phyloP scores from a whole-genome alignment of 768 basidiomycete genomes.

The Psilocybe tampanensis region DNA sequence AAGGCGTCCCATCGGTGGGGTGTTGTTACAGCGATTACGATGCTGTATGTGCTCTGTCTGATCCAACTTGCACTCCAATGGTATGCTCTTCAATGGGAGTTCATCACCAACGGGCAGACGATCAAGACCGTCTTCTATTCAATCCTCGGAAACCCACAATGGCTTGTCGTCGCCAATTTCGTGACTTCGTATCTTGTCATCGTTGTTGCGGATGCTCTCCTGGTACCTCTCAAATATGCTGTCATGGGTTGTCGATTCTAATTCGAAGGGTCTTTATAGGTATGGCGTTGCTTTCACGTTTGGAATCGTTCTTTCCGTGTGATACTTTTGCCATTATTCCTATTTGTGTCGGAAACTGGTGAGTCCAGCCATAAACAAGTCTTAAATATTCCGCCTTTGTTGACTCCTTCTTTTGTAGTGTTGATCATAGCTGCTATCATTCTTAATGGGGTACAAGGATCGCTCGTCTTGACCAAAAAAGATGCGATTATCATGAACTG shows the following conservation, averaged over 20 bases:
- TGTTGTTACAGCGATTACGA: conserved; percentile 4
- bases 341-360: conserved; percentile 1
- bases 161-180: not conserved
- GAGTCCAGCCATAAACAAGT: not conserved
- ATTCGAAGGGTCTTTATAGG: not conserved
- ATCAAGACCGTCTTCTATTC: conserved; percentile 3
- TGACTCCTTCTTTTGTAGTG: not conserved
- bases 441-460: not conserved
- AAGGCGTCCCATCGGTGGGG: not conserved
- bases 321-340: not conserved
- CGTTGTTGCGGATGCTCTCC: conserved; percentile 8
- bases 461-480: not conserved
- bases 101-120: conserved; percentile 8
- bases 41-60: conserved; percentile 7
- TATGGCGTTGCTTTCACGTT: conserved; percentile 6
- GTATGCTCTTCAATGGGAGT: conserved; percentile 9
- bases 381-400: too few relatives aligned
- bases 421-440: not conserved
- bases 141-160: not conserved
- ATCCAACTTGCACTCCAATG: conserved; percentile 4
- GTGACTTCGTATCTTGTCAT: not conserved
- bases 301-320: conserved; percentile 5
- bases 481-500: not conserved
- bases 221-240: not conserved
- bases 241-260: not conserved